phyloP scores from a whole-genome alignment of 2,329 filamentous ascomycete species.

The Pyrenophora tritici-repentis region DNA sequence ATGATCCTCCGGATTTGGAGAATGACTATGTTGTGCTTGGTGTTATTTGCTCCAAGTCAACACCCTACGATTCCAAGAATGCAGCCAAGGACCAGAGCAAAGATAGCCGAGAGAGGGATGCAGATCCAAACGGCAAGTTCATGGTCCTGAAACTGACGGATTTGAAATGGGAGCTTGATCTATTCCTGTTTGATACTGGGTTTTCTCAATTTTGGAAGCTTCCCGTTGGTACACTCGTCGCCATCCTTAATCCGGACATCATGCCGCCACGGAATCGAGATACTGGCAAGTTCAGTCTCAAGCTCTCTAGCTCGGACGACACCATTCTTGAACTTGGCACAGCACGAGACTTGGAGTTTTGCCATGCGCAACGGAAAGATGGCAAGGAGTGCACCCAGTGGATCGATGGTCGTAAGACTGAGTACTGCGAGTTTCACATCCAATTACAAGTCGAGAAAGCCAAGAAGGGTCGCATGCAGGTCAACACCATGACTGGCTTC shows the following conservation, averaged over 20 bases:
- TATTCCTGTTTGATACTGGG: constrained; percentile 89
- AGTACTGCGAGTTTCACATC: constrained; percentile 92
- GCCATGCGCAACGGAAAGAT: constrained; percentile 82
- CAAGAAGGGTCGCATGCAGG: constrained; percentile 71
- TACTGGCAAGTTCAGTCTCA: constrained; percentile 82
- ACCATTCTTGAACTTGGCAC: constrained; percentile 87
- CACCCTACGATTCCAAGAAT: constrained; percentile 68
- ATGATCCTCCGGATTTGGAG: constrained; percentile 78
- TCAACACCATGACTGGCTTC: constrained; percentile 70
- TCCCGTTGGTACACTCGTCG: constrained; percentile 86
- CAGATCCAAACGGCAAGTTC: constrained; percentile 75
- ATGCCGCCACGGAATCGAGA: constrained; percentile 84
- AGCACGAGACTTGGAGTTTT: constrained; percentile 85
- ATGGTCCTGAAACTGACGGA: constrained; percentile 91
- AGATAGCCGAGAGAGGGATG: constrained; percentile 52
- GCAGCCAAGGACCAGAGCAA: constrained; percentile 49
- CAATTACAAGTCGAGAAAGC: constrained; percentile 78
- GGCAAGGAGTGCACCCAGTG: constrained; percentile 79
- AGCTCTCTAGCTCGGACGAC: constrained; percentile 83
- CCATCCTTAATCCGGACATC: constrained; percentile 87
- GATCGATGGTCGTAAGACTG: constrained; percentile 86
- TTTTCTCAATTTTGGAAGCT: constrained; percentile 95
- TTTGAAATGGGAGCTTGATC: constrained; percentile 85
- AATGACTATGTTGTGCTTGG: constrained; percentile 89
- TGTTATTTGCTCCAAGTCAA: constrained; percentile 86